phyloP scores from a whole-genome alignment of 345 rosid species.

The Eucalyptus pauciflora region DNA sequence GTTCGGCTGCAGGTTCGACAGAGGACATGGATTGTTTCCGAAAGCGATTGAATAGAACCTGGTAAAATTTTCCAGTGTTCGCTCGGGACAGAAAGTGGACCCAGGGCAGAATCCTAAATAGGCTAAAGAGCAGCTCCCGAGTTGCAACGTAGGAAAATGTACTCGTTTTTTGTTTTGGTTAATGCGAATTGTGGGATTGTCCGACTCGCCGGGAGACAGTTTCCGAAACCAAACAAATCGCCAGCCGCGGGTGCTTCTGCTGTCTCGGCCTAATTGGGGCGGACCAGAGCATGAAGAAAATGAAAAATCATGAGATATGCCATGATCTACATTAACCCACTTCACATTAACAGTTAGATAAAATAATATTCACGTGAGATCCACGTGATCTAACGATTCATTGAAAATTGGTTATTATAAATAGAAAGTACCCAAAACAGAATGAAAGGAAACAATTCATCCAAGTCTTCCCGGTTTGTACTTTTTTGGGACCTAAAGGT shows the following conservation, averaged over 20 bases:
- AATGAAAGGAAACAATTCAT: not conserved
- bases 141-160: not conserved
- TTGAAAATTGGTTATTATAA: not conserved
- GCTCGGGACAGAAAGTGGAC: no score
- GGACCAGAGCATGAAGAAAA: not conserved
- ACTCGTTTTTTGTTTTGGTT: not conserved
- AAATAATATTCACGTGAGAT: not conserved
- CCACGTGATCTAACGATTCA: rapidly evolving
- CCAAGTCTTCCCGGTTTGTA: not conserved
- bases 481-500: not conserved
- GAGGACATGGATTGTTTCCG: not conserved
- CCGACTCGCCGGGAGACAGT: not conserved
- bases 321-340: not conserved
- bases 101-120: not conserved
- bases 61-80: no score
- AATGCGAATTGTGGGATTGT: not conserved
- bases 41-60: not conserved
- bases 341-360: not conserved
- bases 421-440: not conserved
- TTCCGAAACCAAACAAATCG: not conserved
- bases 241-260: no score
- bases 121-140: not conserved
- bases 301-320: not conserved
- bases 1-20: not conserved
- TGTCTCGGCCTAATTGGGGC: not conserved